phyloP scores from a whole-genome alignment of 2,329 filamentous ascomycete species.

The Chaetomiaceae sp. region DNA sequence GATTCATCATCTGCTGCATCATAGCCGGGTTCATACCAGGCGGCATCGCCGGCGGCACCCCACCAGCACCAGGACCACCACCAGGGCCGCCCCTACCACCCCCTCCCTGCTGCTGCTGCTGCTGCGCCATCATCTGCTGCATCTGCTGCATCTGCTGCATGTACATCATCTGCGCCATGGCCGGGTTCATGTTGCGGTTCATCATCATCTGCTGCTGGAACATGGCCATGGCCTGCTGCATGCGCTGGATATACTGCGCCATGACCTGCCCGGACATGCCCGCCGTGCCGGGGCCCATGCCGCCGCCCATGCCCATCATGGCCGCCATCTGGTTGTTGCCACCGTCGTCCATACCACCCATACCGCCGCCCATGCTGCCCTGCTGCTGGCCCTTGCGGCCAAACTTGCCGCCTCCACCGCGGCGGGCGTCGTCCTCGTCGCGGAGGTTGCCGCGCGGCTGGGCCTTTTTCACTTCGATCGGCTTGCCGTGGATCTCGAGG shows the following conservation, averaged over 20 bases:
- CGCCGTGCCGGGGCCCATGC: slow-evolving; percentile 33
- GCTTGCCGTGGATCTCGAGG: slow-evolving; percentile 89
- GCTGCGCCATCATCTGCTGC: slow-evolving; percentile 40
- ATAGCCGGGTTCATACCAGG: slow-evolving; percentile 45
- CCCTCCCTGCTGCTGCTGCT: slow-evolving; percentile 28
- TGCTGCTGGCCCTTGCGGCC: slow-evolving; percentile 32
- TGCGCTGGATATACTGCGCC: slow-evolving; percentile 96
- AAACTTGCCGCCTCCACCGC: slow-evolving; percentile 48
- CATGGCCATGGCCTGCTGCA: slow-evolving; percentile 95
- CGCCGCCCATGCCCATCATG: slow-evolving; percentile 35
- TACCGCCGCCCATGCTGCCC: slow-evolving; percentile 18
- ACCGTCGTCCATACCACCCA: slow-evolving; percentile 33
- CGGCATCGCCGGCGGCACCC: slow-evolving; percentile 35
- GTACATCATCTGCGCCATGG: slow-evolving; percentile 73
- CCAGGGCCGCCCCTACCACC: slow-evolving; percentile 10
- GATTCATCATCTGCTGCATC: slow-evolving; percentile 44
- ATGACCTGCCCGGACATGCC: slow-evolving; percentile 95
- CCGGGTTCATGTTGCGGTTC: slow-evolving; percentile 68
- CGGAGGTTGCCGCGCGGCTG: slow-evolving; percentile 92
- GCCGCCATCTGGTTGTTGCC: slow-evolving; percentile 32
- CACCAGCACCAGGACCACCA: no score
- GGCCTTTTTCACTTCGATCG: slow-evolving; percentile 97
- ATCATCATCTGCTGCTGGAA: slow-evolving; percentile 93
- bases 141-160: slow-evolving; percentile 55
- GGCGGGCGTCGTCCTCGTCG: slow-evolving; percentile 73